Conservation (phyloP, 208 protist species). For the Wallacemonas rigidus region DNA sequence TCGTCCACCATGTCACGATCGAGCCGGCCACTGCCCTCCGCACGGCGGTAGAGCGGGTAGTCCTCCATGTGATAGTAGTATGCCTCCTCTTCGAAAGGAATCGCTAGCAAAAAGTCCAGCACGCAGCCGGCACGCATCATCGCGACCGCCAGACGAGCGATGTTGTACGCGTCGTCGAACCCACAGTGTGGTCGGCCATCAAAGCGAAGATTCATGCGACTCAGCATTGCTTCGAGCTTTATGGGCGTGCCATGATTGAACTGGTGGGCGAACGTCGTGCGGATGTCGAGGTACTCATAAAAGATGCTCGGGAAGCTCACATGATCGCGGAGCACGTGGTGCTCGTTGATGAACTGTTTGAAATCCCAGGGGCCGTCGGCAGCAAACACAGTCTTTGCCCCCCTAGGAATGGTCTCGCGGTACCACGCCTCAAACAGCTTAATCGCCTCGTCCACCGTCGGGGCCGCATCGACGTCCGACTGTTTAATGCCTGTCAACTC, state of each 20-base stretch:
- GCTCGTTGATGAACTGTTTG: slow-evolving; percentile 79
- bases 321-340: slow-evolving; percentile 78
- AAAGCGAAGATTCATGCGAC: slow-evolving; percentile 66
- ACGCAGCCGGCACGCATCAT: slow-evolving; percentile 86
- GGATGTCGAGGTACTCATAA: slow-evolving; percentile 90
- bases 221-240: slow-evolving; percentile 84
- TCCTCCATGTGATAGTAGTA: slow-evolving; percentile 66
- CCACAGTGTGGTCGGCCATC: slow-evolving; percentile 87
- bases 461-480: slow-evolving; percentile 82
- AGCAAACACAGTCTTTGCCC: slow-evolving; percentile 80
- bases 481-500: slow-evolving; percentile 95
- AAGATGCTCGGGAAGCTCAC: slow-evolving; percentile 78
- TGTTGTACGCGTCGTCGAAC: slow-evolving; percentile 92
- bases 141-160: slow-evolving; percentile 79
- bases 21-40: slow-evolving; percentile 74
- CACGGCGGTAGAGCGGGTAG: slow-evolving; percentile 78
- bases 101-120: slow-evolving; percentile 77
- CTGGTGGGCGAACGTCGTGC: slow-evolving; percentile 78
- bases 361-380: slow-evolving; percentile 91
- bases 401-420: slow-evolving; percentile 60
- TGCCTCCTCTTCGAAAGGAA: slow-evolving; percentile 61
- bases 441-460: slow-evolving; percentile 69
- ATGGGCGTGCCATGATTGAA: slow-evolving; percentile 71
- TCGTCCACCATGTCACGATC: slow-evolving; percentile 86
- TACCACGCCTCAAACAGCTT: slow-evolving; percentile 80